Base-by-base conservation (phyloP, 305 asterid species). In the Fraxinus albicans region DNA sequence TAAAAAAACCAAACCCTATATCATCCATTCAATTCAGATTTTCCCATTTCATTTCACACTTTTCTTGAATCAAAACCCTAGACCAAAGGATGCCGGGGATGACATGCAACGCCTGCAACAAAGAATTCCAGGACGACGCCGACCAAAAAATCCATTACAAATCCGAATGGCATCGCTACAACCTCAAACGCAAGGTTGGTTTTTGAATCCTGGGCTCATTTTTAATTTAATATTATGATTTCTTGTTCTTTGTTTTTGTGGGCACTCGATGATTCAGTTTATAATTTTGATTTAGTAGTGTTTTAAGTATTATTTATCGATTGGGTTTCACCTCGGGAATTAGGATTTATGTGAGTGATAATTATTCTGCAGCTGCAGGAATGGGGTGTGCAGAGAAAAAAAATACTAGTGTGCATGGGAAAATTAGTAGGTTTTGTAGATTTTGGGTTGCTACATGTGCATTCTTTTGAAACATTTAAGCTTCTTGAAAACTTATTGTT, bases 101-200 rank as follows among this genome's bases (percentile, higher is more conserved):
- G 74, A 89, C 94, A 34, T 96, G 99, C 88, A 96, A 96, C 88
- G 92, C 99, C 33, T 96, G 99, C 88, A 95, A 96, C 90, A 89
- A 80, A 88, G 98, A 91, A 79, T 90, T 96, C 35, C 78, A 65
- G 2, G 98, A 92, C 81, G 98, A 94, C 40, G 83, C 83, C 44
- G 96, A 96, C 19, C 98, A 92, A 76, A 96, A 94, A 89, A 90
- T 90, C 79, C 99, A 96, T 88, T 96, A 93, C 94, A 96, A 89
- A 89, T 94, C 99, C 58, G 99, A 96, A 88, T 96, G 99, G 99
- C 99, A 96, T 88, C 98, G 99, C 13, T 96, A 94, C 92, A 96
- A 96, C 77, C 99, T 96, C 86, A 96, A 96, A 86, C 98, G 99
- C 89, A 96, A 94, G 99, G 99, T 96, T 8, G 50, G 13, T 77